Base-by-base conservation (phyloP, 805 yeast species). In the Suhomyces pyralidae region DNA sequence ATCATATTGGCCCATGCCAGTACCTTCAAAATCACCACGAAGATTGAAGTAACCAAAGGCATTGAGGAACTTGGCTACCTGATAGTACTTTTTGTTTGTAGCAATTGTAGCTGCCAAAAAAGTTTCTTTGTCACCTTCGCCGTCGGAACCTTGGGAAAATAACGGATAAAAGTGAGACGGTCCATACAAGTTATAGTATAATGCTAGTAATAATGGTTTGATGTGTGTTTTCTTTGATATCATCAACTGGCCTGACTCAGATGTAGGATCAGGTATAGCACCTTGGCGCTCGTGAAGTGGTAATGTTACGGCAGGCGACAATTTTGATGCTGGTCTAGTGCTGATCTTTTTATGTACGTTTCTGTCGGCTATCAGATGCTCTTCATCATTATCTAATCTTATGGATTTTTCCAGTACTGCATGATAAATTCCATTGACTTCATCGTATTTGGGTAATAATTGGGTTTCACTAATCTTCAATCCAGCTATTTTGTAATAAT, bases 91-190 rank as follows among this genome's bases (percentile, higher is more conserved):
- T 49, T 79, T 67, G 1, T 69, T 66, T 28, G 79, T 68, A 9
- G 78, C 80, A 28, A 77, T 74, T 1, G 90, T 86, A 0, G 90
- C 88, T 0, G 90, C 88, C 50, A 85, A 73, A 55, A 85, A 85
- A 0, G 93, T 86, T 58, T 87, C 93, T 61, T 87, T 88, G 63
- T 88, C 93, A 48, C 93, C 94, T 69, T 85, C 90, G n/a, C 94
- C 94, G 46, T 68, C 75, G 2, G 74, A 70, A 1, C 79, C 79
- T 55, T 74, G 78, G 2, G 77, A 71, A 49, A 74, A 74, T 38
- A 74, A 63, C 5, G 77, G 78, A 55, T 74, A 74, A 53, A 64
- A 74, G 58, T 69, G 73, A 7, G 65, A 61, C 2, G 79, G 79
- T 0, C 79, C 79, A 55, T 69, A 74, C 47, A 73, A 54, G 53